Evolutionary conservation across 163 green algal species (phyloP).

Genomic region (Prototheca wickerhamii): DNA sequence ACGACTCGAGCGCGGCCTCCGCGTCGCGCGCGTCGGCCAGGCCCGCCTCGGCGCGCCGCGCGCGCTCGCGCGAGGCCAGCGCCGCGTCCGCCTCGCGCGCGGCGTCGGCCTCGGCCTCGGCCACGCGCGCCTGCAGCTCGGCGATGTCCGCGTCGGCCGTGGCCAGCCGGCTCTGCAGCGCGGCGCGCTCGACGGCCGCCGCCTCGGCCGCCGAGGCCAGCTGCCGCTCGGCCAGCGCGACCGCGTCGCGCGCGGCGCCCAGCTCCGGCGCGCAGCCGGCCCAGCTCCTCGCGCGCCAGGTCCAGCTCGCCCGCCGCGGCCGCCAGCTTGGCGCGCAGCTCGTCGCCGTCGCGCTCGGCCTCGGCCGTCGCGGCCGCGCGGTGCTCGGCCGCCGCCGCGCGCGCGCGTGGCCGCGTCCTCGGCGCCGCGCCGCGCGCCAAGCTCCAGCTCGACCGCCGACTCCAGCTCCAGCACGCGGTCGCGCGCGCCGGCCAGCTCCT

Average conservation of each 20-base stretch:
- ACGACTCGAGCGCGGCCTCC: neutral
- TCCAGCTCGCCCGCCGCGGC: neutral
- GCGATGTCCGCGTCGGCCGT: neutral
- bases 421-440: neutral
- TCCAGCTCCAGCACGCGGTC: neutral
- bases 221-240: slow-evolving; percentile 4
- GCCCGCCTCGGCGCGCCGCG: neutral
- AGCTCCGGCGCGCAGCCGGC: neutral
- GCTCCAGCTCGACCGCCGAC: neutral
- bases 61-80: neutral
- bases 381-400: neutral
- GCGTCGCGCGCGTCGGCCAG: neutral
- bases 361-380: neutral
- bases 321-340: too few species aligned
- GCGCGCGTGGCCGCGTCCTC: too few species aligned
- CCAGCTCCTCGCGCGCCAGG: slow-evolving; percentile 1
- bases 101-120: slow-evolving; percentile 1
- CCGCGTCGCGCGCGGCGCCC: slow-evolving; percentile 3
- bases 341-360: slow-evolving; percentile 12
- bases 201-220: slow-evolving; percentile 4
- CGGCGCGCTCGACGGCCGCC: slow-evolving; percentile 2
- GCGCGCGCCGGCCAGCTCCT: neutral
- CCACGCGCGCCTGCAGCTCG: neutral
- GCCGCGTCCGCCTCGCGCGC: neutral
- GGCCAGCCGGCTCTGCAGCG: neutral